These are phyloP conservation scores for Candida pini DNA, from an alignment of 805 yeast genomes.

Conservation along the genomic window DNA sequence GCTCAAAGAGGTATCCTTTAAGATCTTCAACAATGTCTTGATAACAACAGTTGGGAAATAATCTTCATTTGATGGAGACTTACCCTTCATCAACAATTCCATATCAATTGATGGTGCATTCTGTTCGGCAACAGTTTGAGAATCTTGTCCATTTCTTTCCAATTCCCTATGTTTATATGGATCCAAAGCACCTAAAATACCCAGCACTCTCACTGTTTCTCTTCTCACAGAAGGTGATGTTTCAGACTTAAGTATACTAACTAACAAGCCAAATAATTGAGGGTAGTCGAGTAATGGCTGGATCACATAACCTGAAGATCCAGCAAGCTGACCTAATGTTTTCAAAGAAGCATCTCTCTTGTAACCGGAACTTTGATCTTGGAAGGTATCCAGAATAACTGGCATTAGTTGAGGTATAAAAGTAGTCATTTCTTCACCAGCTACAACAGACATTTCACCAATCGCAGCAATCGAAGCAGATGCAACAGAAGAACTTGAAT, in stretches of 20 bases:
- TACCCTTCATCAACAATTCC: slow-evolving; percentile 85
- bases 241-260: slow-evolving; percentile 78
- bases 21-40: slow-evolving; percentile 71
- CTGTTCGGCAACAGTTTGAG: slow-evolving; percentile 52
- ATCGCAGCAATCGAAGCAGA: slow-evolving; percentile 79
- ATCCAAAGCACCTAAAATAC: slow-evolving; percentile 93
- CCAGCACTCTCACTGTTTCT: slow-evolving; percentile 84
- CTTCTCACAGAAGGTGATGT: slow-evolving; percentile 67
- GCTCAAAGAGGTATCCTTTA: slow-evolving; percentile 79
- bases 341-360: slow-evolving; percentile 87
- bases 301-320: slow-evolving; percentile 91
- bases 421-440: slow-evolving; percentile 76
- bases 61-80: slow-evolving; percentile 88
- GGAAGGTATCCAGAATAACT: slow-evolving; percentile 75
- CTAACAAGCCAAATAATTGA: slow-evolving; percentile 73
- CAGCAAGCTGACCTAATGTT: slow-evolving; percentile 82
- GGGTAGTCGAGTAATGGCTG: slow-evolving; percentile 92
- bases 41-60: slow-evolving; percentile 95
- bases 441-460: slow-evolving; percentile 85
- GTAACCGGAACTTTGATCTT: slow-evolving; percentile 84
- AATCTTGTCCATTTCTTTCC: slow-evolving; percentile 47
- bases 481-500: slow-evolving; percentile 73
- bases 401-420: slow-evolving; percentile 81
- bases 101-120: slow-evolving; percentile 89
- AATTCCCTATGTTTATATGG: slow-evolving; percentile 94